These are phyloP conservation scores for Corynascus novoguineensis DNA, from an alignment of 495 filamentous ascomycete genomes.

Conservation along the genomic window DNA sequence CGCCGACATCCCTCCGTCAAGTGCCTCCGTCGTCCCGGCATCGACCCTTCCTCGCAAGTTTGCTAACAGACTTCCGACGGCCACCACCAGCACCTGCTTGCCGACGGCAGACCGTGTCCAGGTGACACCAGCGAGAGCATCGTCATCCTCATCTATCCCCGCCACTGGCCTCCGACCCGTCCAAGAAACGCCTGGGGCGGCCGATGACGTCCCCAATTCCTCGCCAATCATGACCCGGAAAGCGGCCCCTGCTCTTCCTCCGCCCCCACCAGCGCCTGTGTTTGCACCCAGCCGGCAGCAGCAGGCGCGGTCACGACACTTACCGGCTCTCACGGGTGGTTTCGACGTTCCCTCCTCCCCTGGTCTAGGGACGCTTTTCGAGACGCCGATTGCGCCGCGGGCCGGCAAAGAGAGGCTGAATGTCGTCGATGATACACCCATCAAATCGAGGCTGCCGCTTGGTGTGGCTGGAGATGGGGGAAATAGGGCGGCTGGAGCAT, in stretches of 20 bases:
- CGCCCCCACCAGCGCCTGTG: not conserved
- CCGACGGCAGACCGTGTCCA: conserved; percentile 17
- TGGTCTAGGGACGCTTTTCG: conserved; percentile 28
- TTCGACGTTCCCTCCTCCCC: conserved; percentile 38
- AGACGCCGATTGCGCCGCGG: conserved; percentile 36
- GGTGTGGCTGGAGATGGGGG: conserved; percentile 1
- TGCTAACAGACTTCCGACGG: conserved; percentile 20
- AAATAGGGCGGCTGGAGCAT: not conserved
- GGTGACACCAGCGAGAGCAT: conserved; percentile 30
- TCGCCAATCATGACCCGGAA: conserved; percentile 47
- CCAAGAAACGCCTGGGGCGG: conserved; percentile 18
- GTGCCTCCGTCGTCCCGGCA: conserved; percentile 30
- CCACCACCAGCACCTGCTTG: not conserved
- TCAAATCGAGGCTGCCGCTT: conserved; percentile 27
- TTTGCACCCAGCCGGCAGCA: conserved; percentile 14
- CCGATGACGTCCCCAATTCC: conserved; percentile 28
- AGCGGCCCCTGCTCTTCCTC: conserved; percentile 44
- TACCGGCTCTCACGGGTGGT: conserved; percentile 16
- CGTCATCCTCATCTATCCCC: conserved; percentile 6
- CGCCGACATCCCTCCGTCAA: conserved; percentile 23
- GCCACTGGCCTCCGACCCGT: conserved; percentile 13
- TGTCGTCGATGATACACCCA: conserved; percentile 43
- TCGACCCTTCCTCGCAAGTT: conserved; percentile 38
- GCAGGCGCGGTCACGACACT: conserved; percentile 32
- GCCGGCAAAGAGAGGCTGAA: conserved; percentile 13